Conservation (phyloP, 2,329 filamentous ascomycete genomes). For the Grosmannia clavigera region DNA sequence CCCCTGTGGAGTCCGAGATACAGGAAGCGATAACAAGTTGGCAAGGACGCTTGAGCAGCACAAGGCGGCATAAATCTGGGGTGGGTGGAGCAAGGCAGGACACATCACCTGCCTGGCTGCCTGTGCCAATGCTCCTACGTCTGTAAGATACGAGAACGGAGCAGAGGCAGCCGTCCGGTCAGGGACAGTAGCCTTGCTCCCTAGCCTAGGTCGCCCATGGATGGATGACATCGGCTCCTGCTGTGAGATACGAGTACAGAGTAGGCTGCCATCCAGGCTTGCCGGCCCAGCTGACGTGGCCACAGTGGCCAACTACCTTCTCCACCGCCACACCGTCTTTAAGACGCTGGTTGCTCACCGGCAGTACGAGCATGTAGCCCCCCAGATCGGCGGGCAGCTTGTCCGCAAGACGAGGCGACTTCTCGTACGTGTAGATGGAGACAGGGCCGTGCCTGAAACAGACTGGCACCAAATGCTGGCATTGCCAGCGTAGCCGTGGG, state of each 20-base stretch:
- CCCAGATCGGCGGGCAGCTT: too few relatives aligned
- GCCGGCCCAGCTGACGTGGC: neutral
- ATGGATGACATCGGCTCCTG: neutral
- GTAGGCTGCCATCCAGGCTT: neutral
- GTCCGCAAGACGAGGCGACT: too few relatives aligned
- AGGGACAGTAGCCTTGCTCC: neutral
- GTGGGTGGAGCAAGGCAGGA: neutral
- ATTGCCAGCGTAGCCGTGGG: neutral
- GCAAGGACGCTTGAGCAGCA: neutral
- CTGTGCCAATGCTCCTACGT: neutral
- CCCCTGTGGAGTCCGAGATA: neutral
- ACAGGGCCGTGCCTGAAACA: neutral
- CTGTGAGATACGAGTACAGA: neutral
- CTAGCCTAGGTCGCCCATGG: too few relatives aligned
- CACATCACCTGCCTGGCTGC: slow-evolving; percentile 1
- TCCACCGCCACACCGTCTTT: neutral
- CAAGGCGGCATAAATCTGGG: slow-evolving; percentile 3
- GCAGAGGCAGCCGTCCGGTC: neutral
- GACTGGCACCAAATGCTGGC: neutral
- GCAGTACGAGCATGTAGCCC: neutral
- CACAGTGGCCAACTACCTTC: neutral
- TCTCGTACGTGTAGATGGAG: neutral
- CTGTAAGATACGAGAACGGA: neutral
- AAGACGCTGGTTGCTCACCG: neutral
- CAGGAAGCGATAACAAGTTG: neutral